Evolutionary conservation across 139 green algal species (phyloP).

Genomic region (Chlorella sorokiniana): DNA sequence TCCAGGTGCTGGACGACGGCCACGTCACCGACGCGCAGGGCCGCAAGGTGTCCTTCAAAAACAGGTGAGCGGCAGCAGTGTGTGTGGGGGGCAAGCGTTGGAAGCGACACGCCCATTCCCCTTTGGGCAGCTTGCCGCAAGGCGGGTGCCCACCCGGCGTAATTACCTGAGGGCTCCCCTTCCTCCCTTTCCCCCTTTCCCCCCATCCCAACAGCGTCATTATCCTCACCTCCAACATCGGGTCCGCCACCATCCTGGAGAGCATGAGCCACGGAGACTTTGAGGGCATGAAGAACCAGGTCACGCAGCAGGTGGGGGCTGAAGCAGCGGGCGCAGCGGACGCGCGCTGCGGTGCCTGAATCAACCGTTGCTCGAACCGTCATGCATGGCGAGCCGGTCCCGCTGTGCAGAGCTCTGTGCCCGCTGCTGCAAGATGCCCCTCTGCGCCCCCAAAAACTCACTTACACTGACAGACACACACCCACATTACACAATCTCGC

Average conservation of each 20-base stretch:
- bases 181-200: neutral
- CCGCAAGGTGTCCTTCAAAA: constrained; percentile 92
- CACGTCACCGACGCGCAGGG: constrained; percentile 85
- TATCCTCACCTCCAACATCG: constrained; percentile 88
- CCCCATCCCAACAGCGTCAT: constrained; percentile 34
- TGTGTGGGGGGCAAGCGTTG: neutral
- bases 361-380: no score
- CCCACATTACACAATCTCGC: neutral
- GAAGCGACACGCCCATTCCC: neutral
- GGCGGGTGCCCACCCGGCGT: neutral
- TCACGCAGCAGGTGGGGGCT: constrained; percentile 65
- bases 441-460: neutral
- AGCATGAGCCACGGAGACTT: constrained; percentile 39
- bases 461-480: neutral
- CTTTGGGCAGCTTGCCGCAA: no score
- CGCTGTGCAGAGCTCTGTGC: no score
- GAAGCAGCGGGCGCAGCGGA: neutral
- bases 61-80: constrained; percentile 1
- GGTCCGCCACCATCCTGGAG: constrained; percentile 77
- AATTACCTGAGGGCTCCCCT: neutral
- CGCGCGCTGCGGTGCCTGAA: no score
- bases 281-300: constrained; percentile 47
- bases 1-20: constrained; percentile 86
- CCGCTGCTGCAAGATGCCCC: no score
- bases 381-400: no score